phyloP scores from a whole-genome alignment of 2,329 filamentous ascomycete species.

The Trichophyton rubrum region DNA sequence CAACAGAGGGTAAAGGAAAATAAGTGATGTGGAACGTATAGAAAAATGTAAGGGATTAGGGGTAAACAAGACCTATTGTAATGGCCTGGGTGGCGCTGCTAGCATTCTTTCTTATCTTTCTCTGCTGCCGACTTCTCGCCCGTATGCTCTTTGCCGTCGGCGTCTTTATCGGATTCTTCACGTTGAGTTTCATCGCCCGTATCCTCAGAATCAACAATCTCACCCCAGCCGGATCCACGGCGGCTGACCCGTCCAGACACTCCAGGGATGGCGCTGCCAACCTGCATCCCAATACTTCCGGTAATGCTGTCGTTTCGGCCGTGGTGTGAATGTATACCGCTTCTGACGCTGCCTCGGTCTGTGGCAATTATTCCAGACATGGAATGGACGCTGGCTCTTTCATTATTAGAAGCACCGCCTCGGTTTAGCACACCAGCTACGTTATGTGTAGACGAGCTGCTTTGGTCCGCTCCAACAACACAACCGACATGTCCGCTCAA shows the following conservation, averaged over 20 bases:
- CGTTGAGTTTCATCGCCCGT: slow-evolving; percentile 16
- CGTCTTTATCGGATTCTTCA: slow-evolving; percentile 4
- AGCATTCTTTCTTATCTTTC: not conserved
- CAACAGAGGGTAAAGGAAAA: not conserved
- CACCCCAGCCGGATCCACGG: slow-evolving; percentile 34
- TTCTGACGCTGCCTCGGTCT: slow-evolving; percentile 69
- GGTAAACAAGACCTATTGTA: not conserved
- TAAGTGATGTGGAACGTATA: not conserved
- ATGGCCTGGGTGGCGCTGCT: not conserved
- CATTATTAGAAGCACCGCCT: slow-evolving; percentile 40
- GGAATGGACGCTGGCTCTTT: slow-evolving; percentile 61
- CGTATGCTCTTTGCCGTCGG: not conserved
- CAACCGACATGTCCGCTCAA: slow-evolving; percentile 40
- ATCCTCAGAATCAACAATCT: slow-evolving; percentile 28
- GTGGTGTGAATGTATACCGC: slow-evolving; percentile 50
- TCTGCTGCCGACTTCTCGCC: not conserved
- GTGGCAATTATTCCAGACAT: slow-evolving; percentile 42
- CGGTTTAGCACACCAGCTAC: slow-evolving; percentile 32
- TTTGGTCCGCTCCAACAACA: slow-evolving; percentile 23
- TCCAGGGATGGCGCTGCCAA: slow-evolving; percentile 42
- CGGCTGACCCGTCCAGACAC: slow-evolving; percentile 28
- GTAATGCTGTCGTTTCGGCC: slow-evolving; percentile 68
- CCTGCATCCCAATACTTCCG: slow-evolving; percentile 56
- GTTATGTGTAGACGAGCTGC: slow-evolving; percentile 31
- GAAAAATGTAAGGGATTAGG: not conserved